Evolutionary conservation across 192 early-diverging fungal species (phyloP), one percentile per base, ranked within the genome.

Genomic region (Backusella morwellensis): DNA sequence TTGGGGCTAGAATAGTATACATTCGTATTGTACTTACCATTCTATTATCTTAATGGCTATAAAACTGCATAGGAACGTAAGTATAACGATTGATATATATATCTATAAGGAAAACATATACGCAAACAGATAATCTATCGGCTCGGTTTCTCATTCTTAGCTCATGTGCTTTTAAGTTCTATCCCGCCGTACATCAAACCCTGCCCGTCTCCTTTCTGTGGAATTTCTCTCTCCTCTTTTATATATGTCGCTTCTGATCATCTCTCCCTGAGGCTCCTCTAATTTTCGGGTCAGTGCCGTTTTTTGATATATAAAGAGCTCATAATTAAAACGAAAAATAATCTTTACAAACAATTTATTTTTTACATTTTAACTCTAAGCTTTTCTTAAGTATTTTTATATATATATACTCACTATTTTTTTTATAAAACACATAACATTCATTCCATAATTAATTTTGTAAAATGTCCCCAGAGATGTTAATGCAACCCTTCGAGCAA

Each of bases 401-500:
- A 26, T 23, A 63, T 23, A 26, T 38, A 40, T 23, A 35, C 26
- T 3, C 12, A 70, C 21, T 41, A 70, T 23, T 12, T 23, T 19
- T n/a, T 70, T 23, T 38, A 68, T 38, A 68, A 35, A 68, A 68
- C 19, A 68, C 8, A 68, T 35, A 68, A 38, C 34, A 68, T 35
- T 35, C 32, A 35, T n/a, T 35, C 23, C 38, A 21, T 41, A 70
- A 70, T 38, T n/a, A 23, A 23, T 38, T 12, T 23, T 70, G 11
- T 23, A 70, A 70, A 41, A 70, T 70, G 68, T 70, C 68, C 21
- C 38, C 68, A 40, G 68, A 70, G 21, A 70, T 70, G 68, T 12
- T 70, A 66, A 74, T 74, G 73, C 56, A 66, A 59, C 35, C 73
- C 4, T 66, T 74, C 29, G 73, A 74, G 38, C 73, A 74, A 66